Evolutionary conservation across 1,139 yeast species (phyloP), one percentile per base, ranked within the genome.

Genomic region (Candida gigantensis): DNA sequence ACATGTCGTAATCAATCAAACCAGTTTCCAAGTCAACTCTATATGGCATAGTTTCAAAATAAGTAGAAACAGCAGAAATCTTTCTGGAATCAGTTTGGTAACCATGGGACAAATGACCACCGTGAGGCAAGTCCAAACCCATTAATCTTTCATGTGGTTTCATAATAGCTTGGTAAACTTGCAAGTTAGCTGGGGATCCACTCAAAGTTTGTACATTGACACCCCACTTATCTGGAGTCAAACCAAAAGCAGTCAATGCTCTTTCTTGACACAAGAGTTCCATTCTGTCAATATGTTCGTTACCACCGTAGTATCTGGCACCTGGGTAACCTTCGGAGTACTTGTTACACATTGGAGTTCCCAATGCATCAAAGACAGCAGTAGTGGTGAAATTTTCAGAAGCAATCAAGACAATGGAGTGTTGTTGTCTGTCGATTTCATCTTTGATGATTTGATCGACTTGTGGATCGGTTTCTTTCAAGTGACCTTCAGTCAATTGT

Each of bases 291-390:
- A 90, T 90, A 64, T 82, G 81, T 68, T 90, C 90, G 62, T 90
- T 90, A 61, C 97, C 97, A 61, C 97, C 97, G 57, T 90, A 90
- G 70, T 90, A 90, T 62, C 97, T 81, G 55, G 89, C 96, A 46
- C 96, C 96, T 34, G 97, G 97, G 67, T 90, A 90, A 43, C 97
- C 97, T 69, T 90, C 97, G n/a, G 96, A 88, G 68, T 90, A 90
- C 74, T 90, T 90, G 77, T 90, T 90, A 67, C 88, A 94, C 96
- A 90, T 88, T 65, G 88, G 96, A 13, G 96, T 84, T 41, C 97
- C 97, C 55, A 90, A 77, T 35, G 90, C 77, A 57, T 90, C 96
- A 82, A 90, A 85, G 19, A 90, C 97, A 15, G 97, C 89, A 60
- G 81, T 84, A 34, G 97, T 87, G 39, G 97, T 90, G 70, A 89